These are phyloP conservation scores for Starmerella apicola DNA, from an alignment of 805 yeast genomes.

Conservation along the genomic window DNA sequence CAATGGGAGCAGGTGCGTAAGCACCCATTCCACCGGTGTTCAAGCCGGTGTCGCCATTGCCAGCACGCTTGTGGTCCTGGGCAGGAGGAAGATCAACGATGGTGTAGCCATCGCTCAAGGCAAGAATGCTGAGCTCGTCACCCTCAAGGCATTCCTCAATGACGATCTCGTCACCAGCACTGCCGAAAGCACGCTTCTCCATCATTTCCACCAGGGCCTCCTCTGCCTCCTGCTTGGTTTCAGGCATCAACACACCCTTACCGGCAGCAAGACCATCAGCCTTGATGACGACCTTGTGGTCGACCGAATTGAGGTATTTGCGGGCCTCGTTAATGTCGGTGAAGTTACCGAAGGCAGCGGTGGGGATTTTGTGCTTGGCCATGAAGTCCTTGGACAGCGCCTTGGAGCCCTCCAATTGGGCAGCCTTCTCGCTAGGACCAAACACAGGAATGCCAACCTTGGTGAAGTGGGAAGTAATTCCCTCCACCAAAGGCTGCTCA, in stretches of 20 bases:
- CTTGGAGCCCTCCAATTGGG: slow-evolving; percentile 93
- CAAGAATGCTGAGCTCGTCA: slow-evolving; percentile 86
- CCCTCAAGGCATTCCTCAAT: slow-evolving; percentile 95
- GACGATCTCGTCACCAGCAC: slow-evolving; percentile 90
- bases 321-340: slow-evolving; percentile 63
- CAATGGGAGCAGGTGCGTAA: slow-evolving; percentile 95
- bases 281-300: slow-evolving; percentile 77
- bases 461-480: slow-evolving; percentile 59
- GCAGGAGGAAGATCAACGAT: slow-evolving; percentile 88
- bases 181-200: slow-evolving; percentile 80
- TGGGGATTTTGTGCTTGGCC: slow-evolving; percentile 85
- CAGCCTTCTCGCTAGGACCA: slow-evolving; percentile 90
- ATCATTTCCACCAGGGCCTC: slow-evolving; percentile 76
- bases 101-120: slow-evolving; percentile 88
- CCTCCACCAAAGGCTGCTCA: slow-evolving; percentile 97
- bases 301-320: slow-evolving; percentile 48
- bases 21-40: slow-evolving; percentile 99
- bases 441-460: slow-evolving; percentile 87
- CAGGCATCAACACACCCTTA: slow-evolving; percentile 92
- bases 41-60: slow-evolving; percentile 84
- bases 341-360: slow-evolving; percentile 82
- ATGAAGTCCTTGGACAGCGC: slow-evolving; percentile 87
- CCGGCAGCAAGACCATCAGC: slow-evolving; percentile 99
- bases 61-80: slow-evolving; percentile 94
- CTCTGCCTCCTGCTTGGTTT: slow-evolving; percentile 68